Evolutionary conservation across 169 alveolate species (phyloP).

Genomic region (Babesia bovis): DNA sequence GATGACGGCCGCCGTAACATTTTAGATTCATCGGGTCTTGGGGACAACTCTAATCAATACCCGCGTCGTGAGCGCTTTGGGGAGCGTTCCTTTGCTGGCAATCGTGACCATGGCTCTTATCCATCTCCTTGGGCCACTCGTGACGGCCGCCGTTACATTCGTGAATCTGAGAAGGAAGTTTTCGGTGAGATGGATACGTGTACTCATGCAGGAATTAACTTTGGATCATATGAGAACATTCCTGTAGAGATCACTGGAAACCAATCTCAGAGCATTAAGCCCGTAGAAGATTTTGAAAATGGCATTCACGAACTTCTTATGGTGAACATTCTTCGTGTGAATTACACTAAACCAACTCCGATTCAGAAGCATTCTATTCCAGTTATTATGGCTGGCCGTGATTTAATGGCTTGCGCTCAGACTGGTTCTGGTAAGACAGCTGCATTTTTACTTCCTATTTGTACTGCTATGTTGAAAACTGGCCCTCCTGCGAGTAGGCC

Average conservation of each 20-base stretch:
- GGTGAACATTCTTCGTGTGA: conserved; percentile 76
- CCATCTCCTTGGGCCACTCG: conserved; percentile 81
- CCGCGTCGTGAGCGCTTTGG: conserved; percentile 45
- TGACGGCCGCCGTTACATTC: conserved; percentile 77
- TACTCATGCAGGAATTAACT: conserved; percentile 82
- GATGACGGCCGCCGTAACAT: conserved; percentile 34
- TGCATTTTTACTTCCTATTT: conserved; percentile 94
- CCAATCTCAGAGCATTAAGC: conserved; percentile 71
- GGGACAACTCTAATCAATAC: conserved; percentile 23
- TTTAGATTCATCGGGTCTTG: conserved; percentile 1
- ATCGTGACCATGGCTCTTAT: conserved; percentile 14
- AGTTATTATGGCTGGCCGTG: conserved; percentile 88
- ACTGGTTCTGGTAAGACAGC: conserved; percentile 99
- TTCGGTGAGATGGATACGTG: conserved; percentile 75
- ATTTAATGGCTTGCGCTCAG: conserved; percentile 95
- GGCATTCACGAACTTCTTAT: conserved; percentile 73
- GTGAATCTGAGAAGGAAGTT: conserved; percentile 81
- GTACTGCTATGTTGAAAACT: conserved; percentile 84
- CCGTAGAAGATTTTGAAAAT: conserved; percentile 74
- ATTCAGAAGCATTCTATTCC: conserved; percentile 95
- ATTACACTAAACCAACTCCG: conserved; percentile 92
- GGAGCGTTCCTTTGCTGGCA: not conserved
- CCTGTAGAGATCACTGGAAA: conserved; percentile 86
- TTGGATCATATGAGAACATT: conserved; percentile 82
- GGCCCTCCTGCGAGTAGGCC: conserved; percentile 80